These are phyloP conservation scores for Spiraea crenata DNA, from an alignment of 331 rosid species.

Conservation along the genomic window DNA sequence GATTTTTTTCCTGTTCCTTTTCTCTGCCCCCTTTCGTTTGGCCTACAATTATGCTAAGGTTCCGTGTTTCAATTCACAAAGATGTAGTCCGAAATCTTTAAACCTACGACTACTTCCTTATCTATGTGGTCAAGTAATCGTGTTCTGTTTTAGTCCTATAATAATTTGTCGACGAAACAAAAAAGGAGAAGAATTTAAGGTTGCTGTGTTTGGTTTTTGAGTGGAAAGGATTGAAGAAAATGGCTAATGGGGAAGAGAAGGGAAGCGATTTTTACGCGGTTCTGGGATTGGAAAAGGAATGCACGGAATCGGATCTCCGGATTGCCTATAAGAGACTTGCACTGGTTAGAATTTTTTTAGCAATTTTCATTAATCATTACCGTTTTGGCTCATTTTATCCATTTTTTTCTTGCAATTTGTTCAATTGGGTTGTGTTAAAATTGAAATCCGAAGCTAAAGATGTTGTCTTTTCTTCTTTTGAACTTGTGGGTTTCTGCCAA, in stretches of 20 bases:
- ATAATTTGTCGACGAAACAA: constrained; percentile 63
- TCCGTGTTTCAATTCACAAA: constrained; percentile 34
- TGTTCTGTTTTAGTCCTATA: constrained; percentile 8
- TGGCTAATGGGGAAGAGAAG: constrained; percentile 64
- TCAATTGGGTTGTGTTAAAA: constrained; percentile 18
- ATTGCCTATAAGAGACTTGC: constrained; percentile 89
- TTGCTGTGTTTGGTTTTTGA: constrained; percentile 11
- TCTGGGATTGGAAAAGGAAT: constrained; percentile 81
- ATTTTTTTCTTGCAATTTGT: neutral
- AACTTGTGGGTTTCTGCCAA: constrained; percentile 8
- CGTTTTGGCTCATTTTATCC: neutral
- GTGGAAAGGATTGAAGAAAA: constrained; percentile 22
- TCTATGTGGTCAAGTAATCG: constrained; percentile 14
- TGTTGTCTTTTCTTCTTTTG: neutral
- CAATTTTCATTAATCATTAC: neutral
- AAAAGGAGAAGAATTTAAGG: constrained; percentile 2
- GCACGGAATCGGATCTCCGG: constrained; percentile 67
- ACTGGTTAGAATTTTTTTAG: constrained; percentile 56
- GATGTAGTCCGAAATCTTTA: constrained; percentile 23
- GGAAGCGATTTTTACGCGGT: constrained; percentile 57
- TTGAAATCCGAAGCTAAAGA: neutral
- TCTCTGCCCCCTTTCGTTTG: constrained; percentile 23
- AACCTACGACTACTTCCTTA: neutral
- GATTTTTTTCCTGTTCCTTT: neutral
- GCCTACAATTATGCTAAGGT: constrained; percentile 26